These are phyloP conservation scores for Cicer yamashitae DNA, from an alignment of 306 rosid species.

Conservation along the genomic window DNA sequence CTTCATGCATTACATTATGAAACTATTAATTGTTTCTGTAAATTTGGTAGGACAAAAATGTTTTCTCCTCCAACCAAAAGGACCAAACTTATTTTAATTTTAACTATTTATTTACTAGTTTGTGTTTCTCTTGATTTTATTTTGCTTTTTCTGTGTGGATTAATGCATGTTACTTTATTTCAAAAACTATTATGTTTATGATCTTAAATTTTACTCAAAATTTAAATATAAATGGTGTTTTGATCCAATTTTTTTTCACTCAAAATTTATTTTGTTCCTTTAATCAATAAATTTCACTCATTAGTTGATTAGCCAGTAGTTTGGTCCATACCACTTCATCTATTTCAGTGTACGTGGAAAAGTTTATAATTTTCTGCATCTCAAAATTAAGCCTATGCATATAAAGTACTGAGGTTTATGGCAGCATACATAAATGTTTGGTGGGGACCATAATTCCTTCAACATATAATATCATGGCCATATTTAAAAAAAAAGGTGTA, in stretches of 20 bases:
- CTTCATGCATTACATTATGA: conserved; percentile 10
- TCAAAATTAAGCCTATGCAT: conserved; percentile 35
- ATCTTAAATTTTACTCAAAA: background rate
- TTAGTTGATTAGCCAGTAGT: background rate
- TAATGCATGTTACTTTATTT: conserved; percentile 10
- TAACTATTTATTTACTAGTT: background rate
- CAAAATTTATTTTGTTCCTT: background rate
- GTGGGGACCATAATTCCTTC: conserved; percentile 34
- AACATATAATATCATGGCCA: conserved; percentile 39
- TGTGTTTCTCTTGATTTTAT: conserved; percentile 9
- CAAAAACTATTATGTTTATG: background rate
- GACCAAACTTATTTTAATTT: background rate
- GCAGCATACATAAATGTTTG: conserved; percentile 23
- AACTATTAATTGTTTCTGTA: background rate
- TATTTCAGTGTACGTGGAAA: conserved; percentile 6
- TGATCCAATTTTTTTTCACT: background rate
- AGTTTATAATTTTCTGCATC: conserved; percentile 29
- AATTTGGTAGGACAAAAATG: background rate
- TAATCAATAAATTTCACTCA: background rate
- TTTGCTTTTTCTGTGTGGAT: conserved; percentile 5
- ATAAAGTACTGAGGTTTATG: conserved; percentile 8
- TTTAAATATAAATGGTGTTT: background rate
- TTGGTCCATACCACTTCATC: background rate
- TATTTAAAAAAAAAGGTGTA: conserved; percentile 34
- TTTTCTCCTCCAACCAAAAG: background rate